A percentile compares a stretch with the other conserved stretches of the same genome.
These are phyloP conservation scores for Botrytis pseudocinerea DNA, from an alignment of 2,329 filamentous ascomycete species.

Conservation along the genomic window DNA sequence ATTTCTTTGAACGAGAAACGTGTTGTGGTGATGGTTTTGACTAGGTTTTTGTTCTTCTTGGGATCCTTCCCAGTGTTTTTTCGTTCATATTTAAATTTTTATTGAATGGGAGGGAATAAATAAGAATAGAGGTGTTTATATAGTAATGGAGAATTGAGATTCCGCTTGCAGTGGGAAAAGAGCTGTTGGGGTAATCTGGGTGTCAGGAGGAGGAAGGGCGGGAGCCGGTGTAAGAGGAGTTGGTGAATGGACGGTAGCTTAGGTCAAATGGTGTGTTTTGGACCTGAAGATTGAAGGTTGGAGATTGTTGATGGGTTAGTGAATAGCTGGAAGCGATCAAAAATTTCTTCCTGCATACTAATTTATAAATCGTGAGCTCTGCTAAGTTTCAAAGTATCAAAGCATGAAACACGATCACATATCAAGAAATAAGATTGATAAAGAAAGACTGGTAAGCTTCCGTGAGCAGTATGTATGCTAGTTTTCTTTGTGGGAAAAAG, in stretches of 20 bases:
- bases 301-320: not conserved
- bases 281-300: not conserved
- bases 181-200: not conserved
- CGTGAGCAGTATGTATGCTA: not conserved
- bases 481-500: not conserved
- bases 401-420: not conserved
- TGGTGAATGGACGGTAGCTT: not conserved
- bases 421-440: not conserved
- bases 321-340: not conserved
- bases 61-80: no score
- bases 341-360: no score
- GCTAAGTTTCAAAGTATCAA: not conserved
- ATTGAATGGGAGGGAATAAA: no score
- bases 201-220: no score
- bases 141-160: not conserved
- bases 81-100: no score
- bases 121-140: no score
- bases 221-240: not conserved
- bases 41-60: no score
- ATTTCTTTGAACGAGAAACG: no score
- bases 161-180: no score
- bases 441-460: not conserved
- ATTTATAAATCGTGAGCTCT: not conserved
- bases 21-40: no score
- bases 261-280: not conserved